phyloP scores from a whole-genome alignment of 2,329 filamentous ascomycete genomes.

The Exophiala aquamarina region DNA sequence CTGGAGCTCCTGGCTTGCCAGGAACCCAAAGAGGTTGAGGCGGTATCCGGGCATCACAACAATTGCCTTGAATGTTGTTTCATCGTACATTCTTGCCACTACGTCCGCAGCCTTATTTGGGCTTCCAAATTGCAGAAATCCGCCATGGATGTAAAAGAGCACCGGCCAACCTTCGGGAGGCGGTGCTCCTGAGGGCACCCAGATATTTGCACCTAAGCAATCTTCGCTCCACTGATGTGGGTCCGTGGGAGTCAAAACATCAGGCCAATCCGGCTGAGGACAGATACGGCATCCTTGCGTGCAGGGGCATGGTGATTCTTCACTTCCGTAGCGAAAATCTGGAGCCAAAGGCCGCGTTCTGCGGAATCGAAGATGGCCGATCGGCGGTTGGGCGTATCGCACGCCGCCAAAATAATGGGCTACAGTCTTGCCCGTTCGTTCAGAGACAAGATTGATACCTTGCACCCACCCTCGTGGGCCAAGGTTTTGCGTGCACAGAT shows the following conservation, averaged over 20 bases:
- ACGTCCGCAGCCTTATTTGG: constrained; percentile 46
- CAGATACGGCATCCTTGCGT: neutral
- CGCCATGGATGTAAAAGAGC: constrained; percentile 58
- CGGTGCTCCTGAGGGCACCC: constrained; percentile 7
- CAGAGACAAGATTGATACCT: neutral
- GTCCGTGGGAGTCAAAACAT: neutral
- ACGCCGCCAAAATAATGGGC: constrained; percentile 1
- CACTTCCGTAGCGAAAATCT: neutral
- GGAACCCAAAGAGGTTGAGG: constrained; percentile 57
- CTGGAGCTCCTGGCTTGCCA: constrained; percentile 50
- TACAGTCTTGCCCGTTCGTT: neutral
- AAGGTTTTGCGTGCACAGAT: too few species aligned
- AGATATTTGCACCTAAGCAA: constrained; percentile 13
- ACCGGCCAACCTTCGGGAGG: constrained; percentile 54
- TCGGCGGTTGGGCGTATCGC: neutral
- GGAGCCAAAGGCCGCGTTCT: neutral
- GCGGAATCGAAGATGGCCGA: neutral
- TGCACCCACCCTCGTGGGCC: neutral
- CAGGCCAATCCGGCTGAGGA: constrained; percentile 1
- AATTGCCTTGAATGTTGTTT: constrained; percentile 51
- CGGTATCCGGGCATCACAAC: constrained; percentile 58
- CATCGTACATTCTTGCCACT: constrained; percentile 47
- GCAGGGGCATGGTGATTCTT: neutral
- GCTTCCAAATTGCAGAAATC: constrained; percentile 58
- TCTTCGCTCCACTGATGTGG: constrained; percentile 7